Percentiles rank a stretch among this genome's conserved stretches.
Evolutionary conservation across 73 alveolate genomes (phyloP).

Genomic region (Urostyla sp.): DNA sequence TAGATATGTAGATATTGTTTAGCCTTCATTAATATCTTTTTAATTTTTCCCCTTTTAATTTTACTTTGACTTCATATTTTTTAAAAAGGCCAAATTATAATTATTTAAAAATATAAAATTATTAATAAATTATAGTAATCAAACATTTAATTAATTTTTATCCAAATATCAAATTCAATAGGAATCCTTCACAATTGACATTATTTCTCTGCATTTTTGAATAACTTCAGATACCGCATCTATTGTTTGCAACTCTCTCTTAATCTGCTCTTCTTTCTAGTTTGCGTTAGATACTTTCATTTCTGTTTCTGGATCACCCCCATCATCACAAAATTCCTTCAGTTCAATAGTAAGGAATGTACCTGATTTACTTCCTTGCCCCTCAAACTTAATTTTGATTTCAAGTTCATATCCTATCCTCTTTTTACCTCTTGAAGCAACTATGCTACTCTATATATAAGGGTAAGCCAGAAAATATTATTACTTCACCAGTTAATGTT

Average conservation of each 20-base stretch:
- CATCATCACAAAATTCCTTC: constrained; percentile 40
- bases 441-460: background rate
- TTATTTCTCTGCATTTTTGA: constrained; percentile 37
- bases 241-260: background rate
- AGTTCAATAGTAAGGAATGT: background rate
- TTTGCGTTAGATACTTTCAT: constrained; percentile 11
- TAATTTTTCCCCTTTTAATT: too few species aligned
- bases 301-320: constrained; percentile 23
- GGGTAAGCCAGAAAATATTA: background rate
- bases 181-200: constrained; percentile 7
- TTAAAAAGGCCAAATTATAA: too few species aligned
- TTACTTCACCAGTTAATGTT: constrained; percentile 28
- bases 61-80: too few species aligned
- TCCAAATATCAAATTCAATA: constrained; percentile 17
- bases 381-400: constrained; percentile 31
- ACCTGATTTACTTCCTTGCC: constrained; percentile 1
- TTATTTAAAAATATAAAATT: too few species aligned
- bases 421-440: constrained; percentile 9
- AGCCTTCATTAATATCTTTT: too few species aligned
- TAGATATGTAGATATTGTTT: too few species aligned
- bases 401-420: constrained; percentile 45
- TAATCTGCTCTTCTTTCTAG: constrained; percentile 5
- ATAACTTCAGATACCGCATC: background rate
- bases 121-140: too few species aligned
- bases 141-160: too few species aligned